These are phyloP conservation scores for Durio zibethinus DNA, from an alignment of 345 rosid species.

Conservation along the genomic window DNA sequence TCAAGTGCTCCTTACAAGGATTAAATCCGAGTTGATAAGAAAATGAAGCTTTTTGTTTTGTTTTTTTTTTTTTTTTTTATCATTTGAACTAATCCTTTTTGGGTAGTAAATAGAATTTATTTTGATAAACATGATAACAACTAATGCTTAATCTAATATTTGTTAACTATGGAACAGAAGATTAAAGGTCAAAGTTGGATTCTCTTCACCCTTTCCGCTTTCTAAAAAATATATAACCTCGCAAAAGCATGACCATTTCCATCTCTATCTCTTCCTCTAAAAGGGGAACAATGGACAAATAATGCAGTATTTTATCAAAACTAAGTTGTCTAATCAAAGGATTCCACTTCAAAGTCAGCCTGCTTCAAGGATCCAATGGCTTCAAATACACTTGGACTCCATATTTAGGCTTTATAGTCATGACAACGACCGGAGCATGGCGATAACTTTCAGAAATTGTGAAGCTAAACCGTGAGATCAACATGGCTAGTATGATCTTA, in stretches of 20 bases:
- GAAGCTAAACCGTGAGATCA: conserved; percentile 58
- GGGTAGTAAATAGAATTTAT: not conserved
- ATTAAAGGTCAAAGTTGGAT: not conserved
- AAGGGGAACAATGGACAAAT: not conserved
- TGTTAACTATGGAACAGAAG: not conserved
- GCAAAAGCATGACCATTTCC: not conserved
- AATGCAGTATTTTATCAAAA: not conserved
- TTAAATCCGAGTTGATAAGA: too few species aligned
- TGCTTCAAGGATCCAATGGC: conserved; percentile 30
- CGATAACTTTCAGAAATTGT: conserved; percentile 51
- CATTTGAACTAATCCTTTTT: too few species aligned
- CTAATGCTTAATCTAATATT: not conserved
- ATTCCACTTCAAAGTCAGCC: conserved; percentile 3
- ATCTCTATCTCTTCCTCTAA: not conserved
- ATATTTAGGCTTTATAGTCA: conserved; percentile 70
- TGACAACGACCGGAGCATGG: conserved; percentile 71
- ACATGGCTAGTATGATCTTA: conserved; percentile 64
- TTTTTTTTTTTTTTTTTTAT: too few species aligned
- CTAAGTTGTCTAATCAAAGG: conserved; percentile 1
- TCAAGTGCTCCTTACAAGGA: too few species aligned
- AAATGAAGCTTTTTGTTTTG: too few species aligned
- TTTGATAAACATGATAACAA: not conserved
- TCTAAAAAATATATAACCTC: not conserved
- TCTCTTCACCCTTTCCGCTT: not conserved
- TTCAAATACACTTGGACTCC: conserved; percentile 66